Base-by-base conservation (phyloP, 306 rosid genomes). In the Coriaria nepalensis region DNA sequence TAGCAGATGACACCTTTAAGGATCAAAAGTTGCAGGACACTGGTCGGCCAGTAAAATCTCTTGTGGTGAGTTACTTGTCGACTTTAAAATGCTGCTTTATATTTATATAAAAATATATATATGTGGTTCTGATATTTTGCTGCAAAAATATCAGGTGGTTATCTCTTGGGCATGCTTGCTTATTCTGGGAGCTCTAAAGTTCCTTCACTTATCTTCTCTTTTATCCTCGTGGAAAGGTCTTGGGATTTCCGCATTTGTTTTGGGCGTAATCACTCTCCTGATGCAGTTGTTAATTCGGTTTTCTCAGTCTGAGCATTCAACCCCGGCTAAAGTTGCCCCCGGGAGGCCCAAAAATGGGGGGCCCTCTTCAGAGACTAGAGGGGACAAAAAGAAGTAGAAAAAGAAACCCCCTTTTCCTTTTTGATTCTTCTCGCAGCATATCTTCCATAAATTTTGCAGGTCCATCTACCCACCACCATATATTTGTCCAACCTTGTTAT, bases 161-260 rank as follows among this genome's bases (percentile, higher is more conserved):
- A 52, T 65, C 40, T 73, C 73, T 47, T 86, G 95, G 95, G 67
- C 68, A 8, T 66, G 74, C 54, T 68, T 78, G 38, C 60, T 86
- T 49, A 42, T 65, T 39, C 67, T 40, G 4, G 95, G 87, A 53
- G 49, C 51, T 59, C 32, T 76, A 5, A 81, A 78, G 79, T 73
- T 86, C 53, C 77, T 86, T 37, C 69, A 43, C 8, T 56, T 80
- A 82, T 78, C 85, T 59, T 59, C 78, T 9, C 47, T 86, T 55
- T 64, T 86, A 8, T 76, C 81, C n/a, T 76, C 95, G 0, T 70
- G 93, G 80, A 81, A 86, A 80, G 95, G 95, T 40, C 52, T 81
- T 63, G 85, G 76, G 40, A 55, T 86, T 53, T 69, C 80, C 12
- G 67, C 70, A 10, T 10, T 60, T 10, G 66, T 66, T 61, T 57